A percentile compares a stretch with the other conserved stretches of the same genome.
phyloP scores from a whole-genome alignment of 2,329 filamentous ascomycete species.

The Sporothrix brasiliensis region DNA sequence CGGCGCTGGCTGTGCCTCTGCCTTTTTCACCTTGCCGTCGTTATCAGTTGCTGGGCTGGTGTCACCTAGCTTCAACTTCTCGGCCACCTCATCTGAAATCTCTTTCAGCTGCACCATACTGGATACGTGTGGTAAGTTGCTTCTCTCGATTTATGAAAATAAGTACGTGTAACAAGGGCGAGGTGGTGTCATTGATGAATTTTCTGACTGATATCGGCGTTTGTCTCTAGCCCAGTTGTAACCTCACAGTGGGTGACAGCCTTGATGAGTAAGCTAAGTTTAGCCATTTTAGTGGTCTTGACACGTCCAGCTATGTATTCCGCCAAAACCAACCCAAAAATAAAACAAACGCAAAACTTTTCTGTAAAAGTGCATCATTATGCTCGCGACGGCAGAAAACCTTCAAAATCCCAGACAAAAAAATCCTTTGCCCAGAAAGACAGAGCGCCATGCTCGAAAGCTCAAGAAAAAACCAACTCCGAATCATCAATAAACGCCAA shows the following conservation, averaged over 20 bases:
- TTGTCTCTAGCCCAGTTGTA: constrained; percentile 23
- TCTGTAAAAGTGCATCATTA: neutral
- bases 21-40: neutral
- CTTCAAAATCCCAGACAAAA: neutral
- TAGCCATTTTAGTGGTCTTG: neutral
- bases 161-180: neutral
- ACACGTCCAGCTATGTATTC: neutral
- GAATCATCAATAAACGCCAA: neutral
- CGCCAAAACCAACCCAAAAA: neutral
- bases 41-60: neutral
- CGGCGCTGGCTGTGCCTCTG: neutral
- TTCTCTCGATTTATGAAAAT: neutral
- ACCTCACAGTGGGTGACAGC: constrained; percentile 7
- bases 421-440: neutral
- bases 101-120: constrained; percentile 36
- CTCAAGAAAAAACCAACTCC: neutral
- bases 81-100: constrained; percentile 33
- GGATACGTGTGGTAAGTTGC: neutral
- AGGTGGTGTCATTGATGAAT: neutral
- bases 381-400: neutral
- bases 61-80: constrained; percentile 32
- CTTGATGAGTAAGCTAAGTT: constrained; percentile 2
- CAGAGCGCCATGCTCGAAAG: neutral
- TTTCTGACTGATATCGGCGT: neutral
- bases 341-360: neutral